Evolutionary conservation across 495 filamentous ascomycete species (phyloP), one percentile per base, ranked within the genome.

Genomic region (Pyrenula aspistea): DNA sequence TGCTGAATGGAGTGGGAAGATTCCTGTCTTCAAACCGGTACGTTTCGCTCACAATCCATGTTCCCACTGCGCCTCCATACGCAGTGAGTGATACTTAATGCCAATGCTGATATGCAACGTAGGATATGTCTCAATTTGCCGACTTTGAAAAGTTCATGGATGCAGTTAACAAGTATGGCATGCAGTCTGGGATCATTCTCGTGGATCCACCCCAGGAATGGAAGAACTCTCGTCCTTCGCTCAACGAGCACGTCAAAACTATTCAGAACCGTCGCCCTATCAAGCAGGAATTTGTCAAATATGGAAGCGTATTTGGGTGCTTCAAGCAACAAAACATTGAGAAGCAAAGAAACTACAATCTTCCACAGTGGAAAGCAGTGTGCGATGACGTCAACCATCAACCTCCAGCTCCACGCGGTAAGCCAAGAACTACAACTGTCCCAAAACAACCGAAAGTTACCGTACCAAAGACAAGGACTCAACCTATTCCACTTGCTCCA

Each of bases 251-350:
- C 55, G 82, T 98, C 57, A 96, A 96, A 70, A 84, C 85, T 54
- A 88, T 98, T 65, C 85, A 84, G 58, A 89, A 96, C 62, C 93
- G 90, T 74, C 94, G 97, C 60, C 93, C 93, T 10, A 97, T 98
- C 67, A 93, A 87, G 65, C 93, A 98, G 65, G 93, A 98, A 62
- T 97, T 97, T 66, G 31, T 42, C 31, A 42, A 42, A 42, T 89
- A 90, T 75, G 94, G 92, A 10, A 88, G 84, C 53, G 86, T 91
- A 62, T 52, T 21, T 19, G 93, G 94, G 24, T 92, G 86, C 25
- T 98, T 95, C 65, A 91, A 91, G 23, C 94, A 97, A 62, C 87
- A 89, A 63, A 98, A 98, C 63, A 88, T 97, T 25, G 86, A 96
- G 65, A 91, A 94, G 68, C 89, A 94, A 68, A 79, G 94, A 68